Conservation (phyloP, 805 yeast species). For the Teunomyces atbi region DNA sequence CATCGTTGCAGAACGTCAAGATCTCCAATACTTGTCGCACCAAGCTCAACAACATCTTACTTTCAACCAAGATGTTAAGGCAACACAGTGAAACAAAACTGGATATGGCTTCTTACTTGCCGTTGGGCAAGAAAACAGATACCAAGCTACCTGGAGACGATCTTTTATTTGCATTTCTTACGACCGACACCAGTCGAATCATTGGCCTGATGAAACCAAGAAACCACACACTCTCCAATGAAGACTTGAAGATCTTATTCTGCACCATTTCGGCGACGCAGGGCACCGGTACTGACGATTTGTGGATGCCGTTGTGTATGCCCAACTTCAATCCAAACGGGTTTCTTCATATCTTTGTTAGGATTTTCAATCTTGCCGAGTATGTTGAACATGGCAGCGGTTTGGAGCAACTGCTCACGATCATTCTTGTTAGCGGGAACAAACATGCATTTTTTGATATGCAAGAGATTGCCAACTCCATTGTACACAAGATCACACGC, state of each 20-base stretch:
- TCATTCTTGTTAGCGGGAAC: constrained; percentile 61
- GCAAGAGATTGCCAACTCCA: constrained; percentile 55
- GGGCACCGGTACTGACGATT: constrained; percentile 53
- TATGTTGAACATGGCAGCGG: constrained; percentile 9
- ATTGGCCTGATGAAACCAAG: constrained; percentile 73
- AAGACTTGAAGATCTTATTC: constrained; percentile 74
- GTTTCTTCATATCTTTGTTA: constrained; percentile 78
- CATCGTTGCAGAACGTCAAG: constrained; percentile 33
- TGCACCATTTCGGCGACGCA: constrained; percentile 63
- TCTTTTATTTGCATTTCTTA: constrained; percentile 72
- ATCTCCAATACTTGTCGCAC: constrained; percentile 57
- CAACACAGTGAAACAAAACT: constrained; percentile 1
- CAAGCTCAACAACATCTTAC: constrained; percentile 54
- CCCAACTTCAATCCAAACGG: constrained; percentile 90
- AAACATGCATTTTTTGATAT: constrained; percentile 77
- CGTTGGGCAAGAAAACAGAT: constrained; percentile 7
- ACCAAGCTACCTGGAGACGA: constrained; percentile 34
- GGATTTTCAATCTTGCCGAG: constrained; percentile 26
- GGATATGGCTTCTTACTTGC: constrained; percentile 6
- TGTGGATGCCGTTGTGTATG: constrained; percentile 92
- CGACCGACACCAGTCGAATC: constrained; percentile 55
- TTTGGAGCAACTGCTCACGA: constrained; percentile 27
- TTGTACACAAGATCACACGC: constrained; percentile 37
- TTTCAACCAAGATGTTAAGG: constrained; percentile 28
- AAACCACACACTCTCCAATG: constrained; percentile 74